These are phyloP conservation scores for Linnemannia exigua DNA, from an alignment of 192 early-diverging fungal genomes.

Conservation along the genomic window DNA sequence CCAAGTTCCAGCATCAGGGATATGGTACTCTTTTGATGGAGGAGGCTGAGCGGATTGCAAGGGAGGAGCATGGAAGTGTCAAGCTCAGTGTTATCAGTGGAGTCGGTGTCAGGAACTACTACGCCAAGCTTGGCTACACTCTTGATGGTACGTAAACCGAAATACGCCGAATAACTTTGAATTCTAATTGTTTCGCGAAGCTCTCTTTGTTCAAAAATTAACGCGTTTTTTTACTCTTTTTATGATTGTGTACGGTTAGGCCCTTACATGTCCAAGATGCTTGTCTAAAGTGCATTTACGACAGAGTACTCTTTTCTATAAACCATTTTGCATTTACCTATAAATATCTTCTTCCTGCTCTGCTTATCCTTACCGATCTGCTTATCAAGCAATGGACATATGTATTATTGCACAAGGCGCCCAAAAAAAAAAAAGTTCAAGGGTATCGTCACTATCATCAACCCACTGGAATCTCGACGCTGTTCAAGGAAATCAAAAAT, in stretches of 20 bases:
- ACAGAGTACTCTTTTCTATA: neutral
- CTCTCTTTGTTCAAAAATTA: neutral
- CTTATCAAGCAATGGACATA: no score
- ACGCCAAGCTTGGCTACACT: conserved; percentile 95
- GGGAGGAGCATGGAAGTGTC: conserved; percentile 95
- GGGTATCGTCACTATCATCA: no score
- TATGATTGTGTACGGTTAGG: conserved; percentile 53
- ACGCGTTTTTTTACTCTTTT: conserved; percentile 6
- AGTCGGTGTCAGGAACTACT: conserved; percentile 98
- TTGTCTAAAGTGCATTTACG: conserved; percentile 53
- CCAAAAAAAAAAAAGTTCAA: no score
- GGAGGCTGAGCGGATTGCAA: conserved; percentile 98
- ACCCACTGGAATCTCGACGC: no score
- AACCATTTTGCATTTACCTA: neutral
- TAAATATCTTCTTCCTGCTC: no score
- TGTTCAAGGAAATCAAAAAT: no score
- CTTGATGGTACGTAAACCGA: conserved; percentile 79
- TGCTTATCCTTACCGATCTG: no score
- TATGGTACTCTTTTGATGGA: conserved; percentile 99
- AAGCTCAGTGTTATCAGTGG: conserved; percentile 98
- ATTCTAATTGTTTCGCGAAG: neutral
- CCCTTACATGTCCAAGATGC: conserved; percentile 96
- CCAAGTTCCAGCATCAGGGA: conserved; percentile 99
- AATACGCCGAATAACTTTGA: neutral
- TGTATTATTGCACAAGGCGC: no score